Evolutionary conservation across 2,329 filamentous ascomycete species (phyloP), one percentile per base, ranked within the genome.

Genomic region (Diplodia intermedia): DNA sequence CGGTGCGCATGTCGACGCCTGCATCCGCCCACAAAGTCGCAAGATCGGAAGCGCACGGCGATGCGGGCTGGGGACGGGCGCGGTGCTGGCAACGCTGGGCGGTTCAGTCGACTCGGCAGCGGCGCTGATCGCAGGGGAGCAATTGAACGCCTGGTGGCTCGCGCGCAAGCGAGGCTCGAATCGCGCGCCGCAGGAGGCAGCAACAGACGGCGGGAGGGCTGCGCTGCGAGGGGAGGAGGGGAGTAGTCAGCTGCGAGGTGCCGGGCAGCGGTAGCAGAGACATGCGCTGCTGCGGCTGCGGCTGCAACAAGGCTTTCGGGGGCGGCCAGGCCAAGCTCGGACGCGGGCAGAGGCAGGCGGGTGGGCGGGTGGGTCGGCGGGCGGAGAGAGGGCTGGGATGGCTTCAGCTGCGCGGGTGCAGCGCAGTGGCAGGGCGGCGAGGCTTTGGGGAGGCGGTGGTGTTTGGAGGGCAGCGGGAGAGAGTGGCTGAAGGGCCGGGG

Each of bases 121-220:
- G 62, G 52, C 53, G 63, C 63, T 66, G 63, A 66, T 66, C 63
- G 53, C 62, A 20, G 49, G 40, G 62, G 62, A 38, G 62, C 62
- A 65, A 66, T 66, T 66, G 63, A 66, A 66, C 63, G 29, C 52
- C 26, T 38, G 63, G n/a, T 66, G 63, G 63, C 63, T 66, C 63
- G 63, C 63, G 63, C 63, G 52, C 63, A 49, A 23, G 53, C 36
- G 63, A 29, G n/a, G 33, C 18, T 33, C 52, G 63, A 49, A 38
- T 38, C 31, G 65, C 40, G 65, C 65, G 65, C 65, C 65, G 31
- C 29, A 57, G 38, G 63, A 57, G 33, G 40, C 40, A 50, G 65
- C 38, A 36, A 38, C 38, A 29, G 43, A 50, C 40, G 43, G 43
- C 43, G 62, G 49, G 49, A 33, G 50, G n/a, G 47, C 49, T n/a